Conservation (phyloP, 1,139 yeast genomes). For the Yarrowia galli region DNA sequence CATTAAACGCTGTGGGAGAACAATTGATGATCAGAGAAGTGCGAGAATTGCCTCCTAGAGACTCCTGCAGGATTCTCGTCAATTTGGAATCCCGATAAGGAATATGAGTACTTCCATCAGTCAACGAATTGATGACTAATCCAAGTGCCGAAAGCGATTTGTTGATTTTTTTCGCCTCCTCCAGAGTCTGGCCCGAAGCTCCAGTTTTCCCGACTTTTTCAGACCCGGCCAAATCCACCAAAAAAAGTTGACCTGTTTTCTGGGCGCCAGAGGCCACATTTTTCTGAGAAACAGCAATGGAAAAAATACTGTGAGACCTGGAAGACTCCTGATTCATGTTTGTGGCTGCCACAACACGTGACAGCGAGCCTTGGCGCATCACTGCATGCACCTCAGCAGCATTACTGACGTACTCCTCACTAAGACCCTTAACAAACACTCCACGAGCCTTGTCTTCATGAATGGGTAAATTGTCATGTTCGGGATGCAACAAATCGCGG, state of each 20-base stretch:
- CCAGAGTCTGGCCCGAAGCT: slow-evolving; percentile 74
- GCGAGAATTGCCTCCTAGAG: slow-evolving; percentile 86
- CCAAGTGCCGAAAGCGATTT: slow-evolving; percentile 80
- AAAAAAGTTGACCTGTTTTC: slow-evolving; percentile 71
- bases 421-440: slow-evolving; percentile 72
- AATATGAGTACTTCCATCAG: slow-evolving; percentile 71
- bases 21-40: slow-evolving; percentile 82
- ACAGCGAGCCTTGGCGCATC: slow-evolving; percentile 62
- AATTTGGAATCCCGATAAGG: slow-evolving; percentile 87
- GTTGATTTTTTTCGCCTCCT: slow-evolving; percentile 87
- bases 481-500: slow-evolving; percentile 62
- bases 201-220: slow-evolving; percentile 88
- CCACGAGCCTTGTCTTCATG: slow-evolving; percentile 74
- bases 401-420: slow-evolving; percentile 65
- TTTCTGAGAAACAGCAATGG: slow-evolving; percentile 68
- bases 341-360: slow-evolving; percentile 68
- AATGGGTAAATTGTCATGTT: slow-evolving; percentile 57
- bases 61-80: slow-evolving; percentile 82
- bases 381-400: slow-evolving; percentile 65
- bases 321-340: slow-evolving; percentile 79
- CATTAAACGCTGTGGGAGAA: slow-evolving; percentile 70
- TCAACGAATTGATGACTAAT: slow-evolving; percentile 78
- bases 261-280: slow-evolving; percentile 62
- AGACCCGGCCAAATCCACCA: slow-evolving; percentile 90
- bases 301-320: slow-evolving; percentile 83